phyloP scores from a whole-genome alignment of 2,329 filamentous ascomycete genomes.

The Trichoderma sp. region DNA sequence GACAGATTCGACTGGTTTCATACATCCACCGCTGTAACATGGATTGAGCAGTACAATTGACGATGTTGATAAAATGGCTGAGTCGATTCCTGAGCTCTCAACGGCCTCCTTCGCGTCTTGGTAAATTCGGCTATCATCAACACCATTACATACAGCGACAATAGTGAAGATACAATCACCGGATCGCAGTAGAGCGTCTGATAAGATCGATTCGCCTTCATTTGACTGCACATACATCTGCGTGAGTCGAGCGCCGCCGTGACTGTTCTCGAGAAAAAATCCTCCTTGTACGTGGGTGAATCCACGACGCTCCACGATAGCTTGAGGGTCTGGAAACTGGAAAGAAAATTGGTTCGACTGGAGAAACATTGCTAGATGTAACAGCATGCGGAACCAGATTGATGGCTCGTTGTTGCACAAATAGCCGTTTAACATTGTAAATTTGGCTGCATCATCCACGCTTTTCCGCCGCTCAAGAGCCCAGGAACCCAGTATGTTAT shows the following conservation, averaged over 20 bases:
- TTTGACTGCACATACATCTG: not conserved
- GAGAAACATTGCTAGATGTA: not conserved
- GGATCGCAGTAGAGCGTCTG: not conserved
- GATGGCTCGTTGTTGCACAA: slow-evolving; percentile 13
- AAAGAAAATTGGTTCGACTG: not conserved
- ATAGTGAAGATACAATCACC: not conserved
- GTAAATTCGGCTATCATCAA: not conserved
- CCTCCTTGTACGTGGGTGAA: not conserved
- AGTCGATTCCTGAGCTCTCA: not conserved
- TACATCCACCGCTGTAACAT: not conserved
- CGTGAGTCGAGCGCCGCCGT: not conserved
- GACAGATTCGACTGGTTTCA: not conserved
- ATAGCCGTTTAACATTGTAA: slow-evolving; percentile 14
- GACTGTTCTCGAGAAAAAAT: not conserved
- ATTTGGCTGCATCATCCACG: slow-evolving; percentile 15
- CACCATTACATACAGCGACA: not conserved
- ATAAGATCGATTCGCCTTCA: not conserved
- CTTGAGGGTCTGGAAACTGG: not conserved
- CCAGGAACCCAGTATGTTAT: not conserved
- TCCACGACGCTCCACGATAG: not conserved
- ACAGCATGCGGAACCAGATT: not conserved
- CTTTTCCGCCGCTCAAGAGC: slow-evolving; percentile 18
- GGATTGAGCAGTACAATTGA: not conserved
- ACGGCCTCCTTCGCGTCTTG: not conserved
- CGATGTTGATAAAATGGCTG: not conserved